phyloP scores from a whole-genome alignment of 2,329 filamentous ascomycete species.

The Fusarium penzigii region DNA sequence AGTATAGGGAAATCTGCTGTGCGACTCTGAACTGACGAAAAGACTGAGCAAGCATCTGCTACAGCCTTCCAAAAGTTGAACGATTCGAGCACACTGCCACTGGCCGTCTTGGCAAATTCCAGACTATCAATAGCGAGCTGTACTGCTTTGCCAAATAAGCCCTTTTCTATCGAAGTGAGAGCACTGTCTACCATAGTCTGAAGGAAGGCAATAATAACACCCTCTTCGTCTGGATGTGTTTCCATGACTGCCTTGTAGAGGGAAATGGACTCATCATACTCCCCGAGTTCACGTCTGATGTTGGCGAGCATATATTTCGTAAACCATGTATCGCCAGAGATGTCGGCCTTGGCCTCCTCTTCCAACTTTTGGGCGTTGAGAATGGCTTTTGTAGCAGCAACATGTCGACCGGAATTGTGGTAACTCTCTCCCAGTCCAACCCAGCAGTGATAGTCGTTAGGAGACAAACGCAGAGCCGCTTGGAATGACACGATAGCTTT shows the following conservation, averaged over 20 bases:
- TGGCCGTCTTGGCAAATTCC: conserved; percentile 63
- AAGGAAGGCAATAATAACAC: conserved; percentile 82
- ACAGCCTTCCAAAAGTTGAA: conserved; percentile 97
- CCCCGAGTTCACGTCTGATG: conserved; percentile 87
- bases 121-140: conserved; percentile 71
- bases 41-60: conserved; percentile 84
- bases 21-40: conserved; percentile 74
- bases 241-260: conserved; percentile 75
- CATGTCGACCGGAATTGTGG: conserved; percentile 87
- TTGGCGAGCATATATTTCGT: conserved; percentile 96
- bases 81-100: conserved; percentile 61
- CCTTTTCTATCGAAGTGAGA: conserved; percentile 74
- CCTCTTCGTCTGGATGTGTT: conserved; percentile 72
- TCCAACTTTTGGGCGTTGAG: conserved; percentile 80
- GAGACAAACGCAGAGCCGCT: conserved; percentile 78
- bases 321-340: conserved; percentile 79
- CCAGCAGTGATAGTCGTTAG: conserved; percentile 91
- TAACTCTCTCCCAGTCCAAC: conserved; percentile 97
- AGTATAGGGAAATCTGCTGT: conserved; percentile 62
- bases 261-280: conserved; percentile 78
- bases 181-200: conserved; percentile 86
- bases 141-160: conserved; percentile 81
- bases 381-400: conserved; percentile 92
- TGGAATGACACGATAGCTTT: conserved; percentile 92
- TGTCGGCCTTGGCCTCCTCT: conserved; percentile 52